A percentile compares a stretch with the other conserved stretches of the same genome.
phyloP scores from a whole-genome alignment of 306 rosid genomes.

The Sicyos baderoa region DNA sequence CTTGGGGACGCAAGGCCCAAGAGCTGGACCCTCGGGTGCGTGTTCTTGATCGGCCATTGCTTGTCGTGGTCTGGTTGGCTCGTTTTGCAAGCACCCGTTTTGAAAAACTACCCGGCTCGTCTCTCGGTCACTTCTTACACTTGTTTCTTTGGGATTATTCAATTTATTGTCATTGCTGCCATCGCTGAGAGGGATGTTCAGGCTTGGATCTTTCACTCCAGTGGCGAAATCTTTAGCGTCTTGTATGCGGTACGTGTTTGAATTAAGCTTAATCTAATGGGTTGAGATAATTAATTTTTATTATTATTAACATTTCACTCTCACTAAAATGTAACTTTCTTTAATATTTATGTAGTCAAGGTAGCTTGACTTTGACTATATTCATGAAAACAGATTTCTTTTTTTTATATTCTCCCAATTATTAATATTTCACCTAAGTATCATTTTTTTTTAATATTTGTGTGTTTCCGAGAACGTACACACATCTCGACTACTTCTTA shows the following conservation, averaged over 20 bases:
- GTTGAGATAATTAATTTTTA: no score
- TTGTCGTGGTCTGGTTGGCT: conserved; percentile 60
- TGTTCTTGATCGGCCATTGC: conserved; percentile 51
- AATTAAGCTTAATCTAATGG: not conserved
- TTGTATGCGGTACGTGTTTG: conserved; percentile 39
- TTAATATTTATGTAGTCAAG: no score
- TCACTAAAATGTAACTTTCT: no score
- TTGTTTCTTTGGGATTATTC: conserved; percentile 30
- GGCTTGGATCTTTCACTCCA: conserved; percentile 27
- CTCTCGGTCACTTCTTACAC: conserved; percentile 29
- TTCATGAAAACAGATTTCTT: no score
- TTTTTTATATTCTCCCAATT: no score
- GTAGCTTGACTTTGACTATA: no score
- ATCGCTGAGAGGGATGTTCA: conserved; percentile 17
- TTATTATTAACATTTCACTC: no score
- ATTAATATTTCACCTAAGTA: no score
- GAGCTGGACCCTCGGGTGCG: conserved; percentile 59
- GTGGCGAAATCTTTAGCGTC: conserved; percentile 27
- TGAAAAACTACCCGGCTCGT: conserved; percentile 30
- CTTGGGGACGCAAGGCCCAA: conserved; percentile 38
- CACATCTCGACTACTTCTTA: no score
- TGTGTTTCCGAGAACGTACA: no score
- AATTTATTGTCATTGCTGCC: conserved; percentile 24
- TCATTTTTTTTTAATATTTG: no score
- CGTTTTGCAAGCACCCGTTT: conserved; percentile 27